Evolutionary conservation across 2,329 filamentous ascomycete species (phyloP).

Genomic region (Phialophora verrucosa): DNA sequence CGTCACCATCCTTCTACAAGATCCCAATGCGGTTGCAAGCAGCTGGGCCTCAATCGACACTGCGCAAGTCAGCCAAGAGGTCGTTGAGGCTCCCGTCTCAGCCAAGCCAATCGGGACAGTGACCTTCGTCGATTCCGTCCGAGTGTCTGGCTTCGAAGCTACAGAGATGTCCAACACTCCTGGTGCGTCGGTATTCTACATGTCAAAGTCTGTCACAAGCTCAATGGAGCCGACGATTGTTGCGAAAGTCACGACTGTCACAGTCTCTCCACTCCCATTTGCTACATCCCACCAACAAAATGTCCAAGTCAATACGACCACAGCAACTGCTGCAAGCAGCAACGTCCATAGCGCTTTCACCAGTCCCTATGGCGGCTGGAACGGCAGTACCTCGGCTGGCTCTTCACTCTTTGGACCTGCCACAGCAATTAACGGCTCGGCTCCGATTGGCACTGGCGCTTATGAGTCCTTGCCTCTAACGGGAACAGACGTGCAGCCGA

Average conservation of each 20-base stretch:
- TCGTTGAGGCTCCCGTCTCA: conserved; percentile 30
- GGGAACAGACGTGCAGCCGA: conserved; percentile 4
- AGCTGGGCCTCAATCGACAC: conserved; percentile 33
- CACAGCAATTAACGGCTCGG: neutral
- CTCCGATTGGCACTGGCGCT: neutral
- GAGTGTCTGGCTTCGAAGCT: conserved; percentile 33
- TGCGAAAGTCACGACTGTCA: conserved; percentile 29
- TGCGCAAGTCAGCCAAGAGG: conserved; percentile 29
- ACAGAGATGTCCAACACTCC: conserved; percentile 34
- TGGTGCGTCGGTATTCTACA: conserved; percentile 31
- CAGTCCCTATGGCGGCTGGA: conserved; percentile 29
- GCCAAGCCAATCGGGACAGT: conserved; percentile 19
- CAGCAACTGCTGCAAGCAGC: neutral
- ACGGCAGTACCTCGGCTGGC: conserved; percentile 14
- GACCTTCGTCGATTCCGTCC: conserved; percentile 32
- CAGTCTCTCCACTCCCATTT: conserved; percentile 23
- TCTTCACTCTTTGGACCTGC: conserved; percentile 12
- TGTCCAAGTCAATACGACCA: neutral
- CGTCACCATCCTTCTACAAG: conserved; percentile 36
- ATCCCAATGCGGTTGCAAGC: conserved; percentile 31
- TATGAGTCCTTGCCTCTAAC: neutral
- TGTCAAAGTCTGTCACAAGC: conserved; percentile 19
- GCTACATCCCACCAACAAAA: conserved; percentile 11
- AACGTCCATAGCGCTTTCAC: conserved; percentile 26
- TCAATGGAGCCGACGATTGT: conserved; percentile 25